A percentile compares a stretch with the other conserved stretches of the same genome.
Conservation (phyloP, 768 basidiomycete genomes). For the Tricholoma sp. region DNA sequence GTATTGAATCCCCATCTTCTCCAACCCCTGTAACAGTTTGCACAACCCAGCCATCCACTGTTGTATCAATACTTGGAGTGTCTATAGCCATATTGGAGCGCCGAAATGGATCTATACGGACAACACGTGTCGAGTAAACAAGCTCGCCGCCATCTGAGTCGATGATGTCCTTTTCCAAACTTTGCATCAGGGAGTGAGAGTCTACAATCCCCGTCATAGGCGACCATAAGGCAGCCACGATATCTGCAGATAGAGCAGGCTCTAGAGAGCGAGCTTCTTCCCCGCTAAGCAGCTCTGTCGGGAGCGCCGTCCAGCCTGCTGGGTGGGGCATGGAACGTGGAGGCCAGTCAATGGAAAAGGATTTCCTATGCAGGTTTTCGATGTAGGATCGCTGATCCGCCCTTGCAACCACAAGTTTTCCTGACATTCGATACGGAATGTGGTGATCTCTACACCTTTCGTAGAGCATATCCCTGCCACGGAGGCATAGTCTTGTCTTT, state of each 20-base stretch:
- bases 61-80: constrained; percentile 23
- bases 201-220: constrained; percentile 89
- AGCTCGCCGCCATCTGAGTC: constrained; percentile 67
- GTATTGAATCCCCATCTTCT: constrained; percentile 50
- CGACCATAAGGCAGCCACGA: constrained; percentile 72
- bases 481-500: constrained; percentile 82
- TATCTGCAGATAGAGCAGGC: constrained; percentile 71
- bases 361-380: constrained; percentile 59
- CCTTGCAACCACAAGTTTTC: constrained; percentile 87
- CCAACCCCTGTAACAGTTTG: constrained; percentile 60
- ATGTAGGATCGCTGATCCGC: constrained; percentile 66
- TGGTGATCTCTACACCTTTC: constrained; percentile 56
- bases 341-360: constrained; percentile 48
- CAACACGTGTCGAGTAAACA: constrained; percentile 75
- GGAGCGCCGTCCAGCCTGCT: constrained; percentile 37
- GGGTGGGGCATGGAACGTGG: constrained; percentile 27
- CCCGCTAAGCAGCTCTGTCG: constrained; percentile 63
- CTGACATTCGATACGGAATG: constrained; percentile 67
- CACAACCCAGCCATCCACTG: constrained; percentile 78
- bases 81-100: constrained; percentile 16
- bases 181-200: constrained; percentile 79
- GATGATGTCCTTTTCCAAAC: constrained; percentile 74
- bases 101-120: constrained; percentile 71
- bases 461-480: constrained; percentile 83
- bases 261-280: constrained; percentile 69